phyloP scores from a whole-genome alignment of 257 asterid species.

The Solanum pimpinellifolium region DNA sequence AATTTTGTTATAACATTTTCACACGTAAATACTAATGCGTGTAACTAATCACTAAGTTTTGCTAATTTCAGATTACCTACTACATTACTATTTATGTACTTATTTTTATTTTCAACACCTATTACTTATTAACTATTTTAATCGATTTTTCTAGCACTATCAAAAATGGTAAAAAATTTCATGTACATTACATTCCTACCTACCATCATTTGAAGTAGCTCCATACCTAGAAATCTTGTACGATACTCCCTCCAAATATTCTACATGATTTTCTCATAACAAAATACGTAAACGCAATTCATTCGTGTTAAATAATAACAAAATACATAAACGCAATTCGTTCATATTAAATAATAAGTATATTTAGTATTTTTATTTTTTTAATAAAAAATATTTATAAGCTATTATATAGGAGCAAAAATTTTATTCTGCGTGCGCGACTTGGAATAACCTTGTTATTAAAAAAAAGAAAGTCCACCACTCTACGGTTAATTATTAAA shows the following conservation, averaged over 20 bases:
- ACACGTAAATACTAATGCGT: background rate
- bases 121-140: background rate
- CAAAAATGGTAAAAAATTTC: background rate
- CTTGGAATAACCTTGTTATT: too few relatives aligned
- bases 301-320: background rate
- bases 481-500: background rate
- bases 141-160: background rate
- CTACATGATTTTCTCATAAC: background rate
- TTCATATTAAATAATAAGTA: background rate
- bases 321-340: background rate
- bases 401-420: fast-evolving
- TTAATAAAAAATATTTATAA: too few relatives aligned
- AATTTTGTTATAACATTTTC: fast-evolving
- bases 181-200: background rate
- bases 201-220: background rate
- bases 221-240: background rate
- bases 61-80: background rate
- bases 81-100: background rate
- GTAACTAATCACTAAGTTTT: background rate
- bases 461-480: background rate
- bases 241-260: background rate
- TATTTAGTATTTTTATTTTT: too few relatives aligned
- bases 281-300: background rate
- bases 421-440: too few relatives aligned
- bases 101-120: background rate